Evolutionary conservation across 2,329 filamentous ascomycete species (phyloP).

Genomic region (Emmonsiellopsis sp.): DNA sequence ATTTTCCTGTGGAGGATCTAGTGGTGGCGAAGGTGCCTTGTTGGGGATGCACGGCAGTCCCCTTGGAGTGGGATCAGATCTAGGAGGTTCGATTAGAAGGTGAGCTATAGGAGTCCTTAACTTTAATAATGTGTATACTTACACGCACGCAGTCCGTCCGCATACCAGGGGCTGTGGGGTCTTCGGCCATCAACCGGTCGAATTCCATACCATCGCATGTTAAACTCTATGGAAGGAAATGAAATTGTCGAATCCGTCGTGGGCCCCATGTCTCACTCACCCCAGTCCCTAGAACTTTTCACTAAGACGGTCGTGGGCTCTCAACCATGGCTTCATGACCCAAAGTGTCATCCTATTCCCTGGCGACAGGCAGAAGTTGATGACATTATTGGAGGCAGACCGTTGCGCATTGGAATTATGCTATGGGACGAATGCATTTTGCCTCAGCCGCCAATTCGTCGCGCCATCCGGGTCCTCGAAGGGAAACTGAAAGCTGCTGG

Average conservation of each 20-base stretch:
- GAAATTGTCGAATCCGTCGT: constrained; percentile 19
- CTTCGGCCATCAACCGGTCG: constrained; percentile 28
- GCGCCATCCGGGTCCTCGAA: constrained; percentile 44
- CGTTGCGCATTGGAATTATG: constrained; percentile 48
- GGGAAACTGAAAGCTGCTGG: constrained; percentile 41
- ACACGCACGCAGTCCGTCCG: constrained; percentile 22
- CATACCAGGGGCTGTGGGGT: constrained; percentile 31
- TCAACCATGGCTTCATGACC: constrained; percentile 28
- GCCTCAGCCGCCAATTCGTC: constrained; percentile 49
- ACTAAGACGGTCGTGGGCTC: constrained; percentile 23
- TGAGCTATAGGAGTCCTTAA: background rate
- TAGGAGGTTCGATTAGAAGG: constrained; percentile 37
- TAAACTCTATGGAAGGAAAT: constrained; percentile 13
- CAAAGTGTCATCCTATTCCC: constrained; percentile 24
- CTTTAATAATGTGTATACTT: background rate
- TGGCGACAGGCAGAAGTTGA: constrained; percentile 19
- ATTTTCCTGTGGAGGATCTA: constrained; percentile 54
- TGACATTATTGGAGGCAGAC: constrained; percentile 22
- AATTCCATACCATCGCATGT: constrained; percentile 23
- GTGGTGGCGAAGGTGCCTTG: constrained; percentile 57
- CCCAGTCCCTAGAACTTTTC: constrained; percentile 17
- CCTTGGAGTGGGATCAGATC: constrained; percentile 55
- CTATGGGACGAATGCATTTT: constrained; percentile 51
- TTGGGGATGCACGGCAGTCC: constrained; percentile 50
- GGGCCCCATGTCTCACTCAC: constrained; percentile 17